Percentiles rank a stretch among this genome's conserved stretches.
phyloP scores from a whole-genome alignment of 176 grass and related monocot genomes.

The Lolium perenne region DNA sequence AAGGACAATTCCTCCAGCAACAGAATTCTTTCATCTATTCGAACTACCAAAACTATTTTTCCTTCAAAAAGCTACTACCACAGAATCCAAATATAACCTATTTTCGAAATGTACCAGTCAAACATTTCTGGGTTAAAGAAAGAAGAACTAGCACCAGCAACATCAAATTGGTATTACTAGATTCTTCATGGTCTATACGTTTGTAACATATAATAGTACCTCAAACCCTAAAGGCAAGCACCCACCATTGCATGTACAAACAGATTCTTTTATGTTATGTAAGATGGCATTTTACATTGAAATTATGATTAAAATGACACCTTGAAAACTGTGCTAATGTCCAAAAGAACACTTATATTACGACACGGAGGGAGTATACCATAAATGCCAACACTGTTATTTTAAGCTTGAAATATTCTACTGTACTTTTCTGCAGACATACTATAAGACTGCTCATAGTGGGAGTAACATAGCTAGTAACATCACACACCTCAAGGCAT shows the following conservation, averaged over 20 bases:
- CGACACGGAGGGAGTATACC: not conserved
- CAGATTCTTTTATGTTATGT: too few species aligned
- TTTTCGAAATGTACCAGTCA: not conserved
- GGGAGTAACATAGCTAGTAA: too few species aligned
- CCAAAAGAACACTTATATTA: not conserved
- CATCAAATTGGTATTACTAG: too few species aligned
- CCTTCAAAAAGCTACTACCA: not conserved
- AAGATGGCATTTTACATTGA: too few species aligned
- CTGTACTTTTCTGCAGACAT: conserved; percentile 9
- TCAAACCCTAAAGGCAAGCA: not conserved
- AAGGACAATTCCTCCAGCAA: not conserved
- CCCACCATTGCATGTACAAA: not conserved
- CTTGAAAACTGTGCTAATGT: not conserved
- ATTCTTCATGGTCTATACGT: too few species aligned
- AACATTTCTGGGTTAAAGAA: too few species aligned
- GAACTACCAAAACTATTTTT: not conserved
- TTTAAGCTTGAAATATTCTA: conserved; percentile 25
- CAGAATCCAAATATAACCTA: not conserved
- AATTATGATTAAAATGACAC: not conserved
- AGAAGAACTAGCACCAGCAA: too few species aligned
- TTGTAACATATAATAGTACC: not conserved
- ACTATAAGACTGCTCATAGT: not conserved
- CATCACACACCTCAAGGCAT: too few species aligned
- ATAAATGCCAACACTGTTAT: conserved; percentile 7
- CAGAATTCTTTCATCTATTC: conserved; percentile 25